phyloP scores from a whole-genome alignment of 1,139 yeast species.

The Schizosaccharomyces versatilis region DNA sequence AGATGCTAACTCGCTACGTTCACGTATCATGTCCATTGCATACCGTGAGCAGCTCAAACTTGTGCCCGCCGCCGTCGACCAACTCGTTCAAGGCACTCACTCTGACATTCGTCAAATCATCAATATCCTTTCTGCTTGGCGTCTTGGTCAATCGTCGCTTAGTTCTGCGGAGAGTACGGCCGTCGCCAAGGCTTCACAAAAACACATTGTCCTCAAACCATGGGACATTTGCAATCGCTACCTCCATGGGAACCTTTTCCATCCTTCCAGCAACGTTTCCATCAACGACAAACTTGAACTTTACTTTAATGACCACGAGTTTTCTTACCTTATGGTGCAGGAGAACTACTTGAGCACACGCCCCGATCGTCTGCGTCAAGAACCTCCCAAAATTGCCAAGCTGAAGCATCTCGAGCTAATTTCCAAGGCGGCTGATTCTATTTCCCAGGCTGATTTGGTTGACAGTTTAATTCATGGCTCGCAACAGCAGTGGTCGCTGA shows the following conservation, averaged over 20 bases:
- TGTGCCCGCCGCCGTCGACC: constrained; percentile 63
- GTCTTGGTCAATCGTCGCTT: constrained; percentile 44
- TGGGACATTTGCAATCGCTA: constrained; percentile 69
- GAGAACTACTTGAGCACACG: constrained; percentile 61
- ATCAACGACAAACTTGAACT: constrained; percentile 69
- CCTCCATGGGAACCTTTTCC: constrained; percentile 40
- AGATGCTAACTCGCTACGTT: constrained; percentile 52
- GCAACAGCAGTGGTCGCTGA: constrained; percentile 86
- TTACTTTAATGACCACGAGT: constrained; percentile 85
- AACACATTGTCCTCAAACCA: constrained; percentile 74
- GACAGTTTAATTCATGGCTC: constrained; percentile 67
- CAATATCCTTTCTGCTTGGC: constrained; percentile 64
- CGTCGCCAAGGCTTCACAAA: constrained; percentile 49
- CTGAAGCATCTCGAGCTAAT: constrained; percentile 37
- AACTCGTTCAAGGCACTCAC: constrained; percentile 62
- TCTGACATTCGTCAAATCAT: constrained; percentile 90
- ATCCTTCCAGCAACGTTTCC: constrained; percentile 29
- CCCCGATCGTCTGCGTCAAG: constrained; percentile 15
- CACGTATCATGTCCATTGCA: constrained; percentile 81
- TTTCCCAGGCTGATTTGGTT: constrained; percentile 59
- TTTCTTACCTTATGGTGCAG: constrained; percentile 87
- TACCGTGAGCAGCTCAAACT: constrained; percentile 59
- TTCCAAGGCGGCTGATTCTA: constrained; percentile 65
- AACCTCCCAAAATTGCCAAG: constrained; percentile 5
- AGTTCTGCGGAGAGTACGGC: constrained; percentile 27